Conservation (phyloP, 208 protist genomes). For the Baffinella frigidus region DNA sequence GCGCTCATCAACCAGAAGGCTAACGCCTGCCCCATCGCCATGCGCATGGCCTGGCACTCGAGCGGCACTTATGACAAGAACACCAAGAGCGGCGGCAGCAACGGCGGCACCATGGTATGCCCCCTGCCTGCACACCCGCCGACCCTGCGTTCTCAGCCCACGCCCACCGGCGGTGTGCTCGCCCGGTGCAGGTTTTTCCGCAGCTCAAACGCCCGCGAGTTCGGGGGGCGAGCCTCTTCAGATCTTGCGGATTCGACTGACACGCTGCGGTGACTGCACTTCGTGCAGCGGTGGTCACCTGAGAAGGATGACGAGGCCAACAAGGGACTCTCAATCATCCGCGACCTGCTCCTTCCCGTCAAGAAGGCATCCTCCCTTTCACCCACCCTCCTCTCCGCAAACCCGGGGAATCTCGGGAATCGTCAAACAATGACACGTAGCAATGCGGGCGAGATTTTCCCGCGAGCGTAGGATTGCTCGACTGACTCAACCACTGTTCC, state of each 20-base stretch:
- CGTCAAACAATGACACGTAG: too few species aligned
- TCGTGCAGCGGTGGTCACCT: not conserved
- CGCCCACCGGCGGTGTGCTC: too few species aligned
- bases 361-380: conserved; percentile 80
- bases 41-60: conserved; percentile 49
- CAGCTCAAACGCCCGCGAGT: too few species aligned
- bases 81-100: not conserved
- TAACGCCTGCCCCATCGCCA: conserved; percentile 42
- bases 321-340: conserved; percentile 78
- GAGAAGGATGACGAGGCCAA: conserved; percentile 75
- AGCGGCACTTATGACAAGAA: conserved; percentile 45
- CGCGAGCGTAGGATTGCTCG: too few species aligned
- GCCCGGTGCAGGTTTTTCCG: too few species aligned
- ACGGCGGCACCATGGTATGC: conserved; percentile 31
- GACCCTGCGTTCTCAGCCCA: too few species aligned
- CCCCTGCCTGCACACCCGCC: too few species aligned
- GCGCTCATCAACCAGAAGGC: conserved; percentile 55
- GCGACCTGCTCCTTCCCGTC: conserved; percentile 80
- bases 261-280: too few species aligned
- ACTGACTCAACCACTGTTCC: too few species aligned
- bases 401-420: conserved; percentile 84
- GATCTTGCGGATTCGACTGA: too few species aligned
- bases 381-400: conserved; percentile 83
- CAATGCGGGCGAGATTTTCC: too few species aligned
- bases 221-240: too few species aligned